Conservation (phyloP, 1,139 yeast species). For the Ogataea hybrid region DNA sequence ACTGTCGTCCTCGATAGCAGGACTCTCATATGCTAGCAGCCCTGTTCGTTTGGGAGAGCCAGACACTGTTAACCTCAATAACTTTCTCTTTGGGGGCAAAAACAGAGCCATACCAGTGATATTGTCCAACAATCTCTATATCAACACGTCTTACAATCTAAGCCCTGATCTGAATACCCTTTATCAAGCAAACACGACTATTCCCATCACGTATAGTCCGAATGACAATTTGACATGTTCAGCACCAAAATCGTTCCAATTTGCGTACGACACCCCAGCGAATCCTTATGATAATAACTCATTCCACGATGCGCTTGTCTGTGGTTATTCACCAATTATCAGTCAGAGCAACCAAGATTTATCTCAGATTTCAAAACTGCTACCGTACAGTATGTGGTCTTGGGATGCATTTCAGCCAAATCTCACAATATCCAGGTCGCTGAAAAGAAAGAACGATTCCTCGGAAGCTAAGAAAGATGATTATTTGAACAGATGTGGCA, state of each 20-base stretch:
- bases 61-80: conserved; percentile 40
- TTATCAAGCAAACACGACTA: conserved; percentile 11
- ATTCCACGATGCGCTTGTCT: conserved; percentile 39
- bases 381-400: conserved; percentile 59
- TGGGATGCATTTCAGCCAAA: conserved; percentile 64
- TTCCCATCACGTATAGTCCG: not conserved
- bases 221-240: conserved; percentile 1
- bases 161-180: conserved; percentile 16
- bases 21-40: not conserved
- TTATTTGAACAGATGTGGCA: conserved; percentile 53
- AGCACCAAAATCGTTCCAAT: conserved; percentile 6
- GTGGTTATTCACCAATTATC: conserved; percentile 65
- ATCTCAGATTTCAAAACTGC: conserved; percentile 29
- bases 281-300: conserved; percentile 35
- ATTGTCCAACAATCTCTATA: conserved; percentile 30
- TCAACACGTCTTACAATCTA: conserved; percentile 28
- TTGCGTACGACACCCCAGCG: conserved; percentile 30
- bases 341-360: conserved; percentile 37
- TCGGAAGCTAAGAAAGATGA: conserved; percentile 15
- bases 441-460: conserved; percentile 6
- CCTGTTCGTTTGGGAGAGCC: conserved; percentile 23
- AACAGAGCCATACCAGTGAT: conserved; percentile 44
- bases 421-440: conserved; percentile 7
- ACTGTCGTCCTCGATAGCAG: conserved; percentile 3
- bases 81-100: conserved; percentile 41